Evolutionary conservation across 1,139 yeast species (phyloP).

Genomic region (Zygosaccharomyces pseudobailii): DNA sequence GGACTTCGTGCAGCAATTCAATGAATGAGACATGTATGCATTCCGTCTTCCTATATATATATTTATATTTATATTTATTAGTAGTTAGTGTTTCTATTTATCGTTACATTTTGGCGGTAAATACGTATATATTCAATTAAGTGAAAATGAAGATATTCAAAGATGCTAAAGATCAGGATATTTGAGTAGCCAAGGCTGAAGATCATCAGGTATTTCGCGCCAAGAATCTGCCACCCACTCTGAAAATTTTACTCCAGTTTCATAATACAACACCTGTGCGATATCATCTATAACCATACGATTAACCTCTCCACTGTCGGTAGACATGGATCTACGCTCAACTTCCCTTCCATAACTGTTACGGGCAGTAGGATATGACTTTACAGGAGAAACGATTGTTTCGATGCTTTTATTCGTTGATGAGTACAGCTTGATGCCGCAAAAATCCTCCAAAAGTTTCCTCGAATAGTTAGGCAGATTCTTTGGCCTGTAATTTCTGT

Average conservation of each 20-base stretch:
- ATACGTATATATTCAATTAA: slow-evolving; percentile 10
- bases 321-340: neutral
- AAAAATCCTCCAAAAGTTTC: slow-evolving; percentile 23
- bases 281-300: slow-evolving; percentile 8
- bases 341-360: neutral
- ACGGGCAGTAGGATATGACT: slow-evolving; percentile 8
- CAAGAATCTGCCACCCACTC: slow-evolving; percentile 35
- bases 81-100: slow-evolving; percentile 4
- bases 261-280: slow-evolving; percentile 17
- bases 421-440: slow-evolving; percentile 26
- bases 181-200: slow-evolving; percentile 21
- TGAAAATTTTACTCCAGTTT: slow-evolving; percentile 29
- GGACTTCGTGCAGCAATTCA: neutral
- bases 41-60: slow-evolving; percentile 12
- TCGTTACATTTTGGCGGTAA: slow-evolving; percentile 49
- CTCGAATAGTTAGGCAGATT: slow-evolving; percentile 41
- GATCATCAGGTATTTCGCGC: slow-evolving; percentile 43
- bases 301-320: slow-evolving; percentile 3
- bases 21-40: slow-evolving; percentile 15
- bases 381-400: slow-evolving; percentile 10
- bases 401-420: neutral
- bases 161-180: slow-evolving; percentile 16
- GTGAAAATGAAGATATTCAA: slow-evolving; percentile 4
- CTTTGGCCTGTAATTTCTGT: slow-evolving; percentile 42
- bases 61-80: slow-evolving; percentile 11